Percentiles rank a stretch among this genome's conserved stretches.
Evolutionary conservation across 2,329 filamentous ascomycete species (phyloP).

Genomic region (Epichloe baconii): DNA sequence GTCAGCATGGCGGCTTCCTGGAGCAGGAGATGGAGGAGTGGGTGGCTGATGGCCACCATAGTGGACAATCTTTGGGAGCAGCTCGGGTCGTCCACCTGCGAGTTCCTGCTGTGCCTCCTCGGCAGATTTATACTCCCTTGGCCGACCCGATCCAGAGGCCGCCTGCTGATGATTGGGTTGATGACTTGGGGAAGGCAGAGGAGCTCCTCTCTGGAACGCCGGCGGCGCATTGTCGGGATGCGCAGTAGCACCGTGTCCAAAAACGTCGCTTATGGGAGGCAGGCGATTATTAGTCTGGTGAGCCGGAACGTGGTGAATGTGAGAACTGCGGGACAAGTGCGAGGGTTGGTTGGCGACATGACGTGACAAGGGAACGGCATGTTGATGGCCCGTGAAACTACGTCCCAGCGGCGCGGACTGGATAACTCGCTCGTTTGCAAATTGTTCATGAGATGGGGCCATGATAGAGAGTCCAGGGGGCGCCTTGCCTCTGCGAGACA

Average conservation of each 20-base stretch:
- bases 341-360: conserved; percentile 73
- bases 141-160: conserved; percentile 45
- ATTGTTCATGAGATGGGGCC: conserved; percentile 83
- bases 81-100: conserved; percentile 80
- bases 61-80: conserved; percentile 86
- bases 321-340: conserved; percentile 69
- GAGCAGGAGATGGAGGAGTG: conserved; percentile 71
- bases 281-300: conserved; percentile 84
- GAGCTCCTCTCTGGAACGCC: conserved; percentile 47
- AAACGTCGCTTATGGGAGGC: conserved; percentile 89
- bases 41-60: conserved; percentile 91
- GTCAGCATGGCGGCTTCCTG: conserved; percentile 34
- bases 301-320: conserved; percentile 82
- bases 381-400: conserved; percentile 83
- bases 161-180: conserved; percentile 34
- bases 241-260: conserved; percentile 62
- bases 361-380: conserved; percentile 61
- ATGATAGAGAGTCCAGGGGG: conserved; percentile 88
- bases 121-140: conserved; percentile 84
- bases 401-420: conserved; percentile 92
- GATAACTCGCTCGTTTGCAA: conserved; percentile 87
- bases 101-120: conserved; percentile 90
- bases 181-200: conserved; percentile 67
- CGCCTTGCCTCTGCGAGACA: conserved; percentile 62
- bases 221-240: conserved; percentile 40